Percentiles rank a stretch among this genome's conserved stretches.
These are phyloP conservation scores for Corymbia citriodora DNA, from an alignment of 441 rosid species.

Conservation along the genomic window DNA sequence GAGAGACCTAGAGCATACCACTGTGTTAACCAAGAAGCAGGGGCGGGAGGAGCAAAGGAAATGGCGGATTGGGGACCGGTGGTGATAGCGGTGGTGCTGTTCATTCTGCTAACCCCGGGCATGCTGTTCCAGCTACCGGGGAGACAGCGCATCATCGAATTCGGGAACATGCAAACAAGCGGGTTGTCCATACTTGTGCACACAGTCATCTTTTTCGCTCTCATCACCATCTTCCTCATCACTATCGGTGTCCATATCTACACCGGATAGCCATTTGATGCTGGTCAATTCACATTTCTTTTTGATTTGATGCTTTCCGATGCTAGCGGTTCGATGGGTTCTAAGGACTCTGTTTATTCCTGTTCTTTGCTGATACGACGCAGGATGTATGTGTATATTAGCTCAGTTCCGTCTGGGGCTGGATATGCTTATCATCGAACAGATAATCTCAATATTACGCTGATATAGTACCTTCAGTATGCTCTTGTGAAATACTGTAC, in stretches of 20 bases:
- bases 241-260: conserved; percentile 15
- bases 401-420: neutral
- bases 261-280: neutral
- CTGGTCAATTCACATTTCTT: neutral
- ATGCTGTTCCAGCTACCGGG: conserved; percentile 14
- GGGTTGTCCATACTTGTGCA: conserved; percentile 9
- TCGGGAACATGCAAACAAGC: conserved; percentile 8
- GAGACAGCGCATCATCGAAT: neutral
- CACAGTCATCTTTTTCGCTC: conserved; percentile 8
- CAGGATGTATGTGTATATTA: neutral
- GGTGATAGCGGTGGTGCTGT: conserved; percentile 10
- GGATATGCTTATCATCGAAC: neutral
- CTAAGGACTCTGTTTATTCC: neutral
- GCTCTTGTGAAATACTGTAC: neutral
- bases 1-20: neutral
- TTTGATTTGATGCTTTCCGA: neutral
- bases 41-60: neutral
- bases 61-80: conserved; percentile 20
- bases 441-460: neutral
- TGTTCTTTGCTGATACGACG: neutral
- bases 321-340: neutral
- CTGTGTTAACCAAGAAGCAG: neutral
- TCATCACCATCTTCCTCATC: conserved; percentile 12
- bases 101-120: conserved; percentile 7
- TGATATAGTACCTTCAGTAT: neutral